Percentiles rank a stretch among this genome's conserved stretches.
These are phyloP conservation scores for Ogataea paraovalis DNA, from an alignment of 805 yeast genomes.

Conservation along the genomic window DNA sequence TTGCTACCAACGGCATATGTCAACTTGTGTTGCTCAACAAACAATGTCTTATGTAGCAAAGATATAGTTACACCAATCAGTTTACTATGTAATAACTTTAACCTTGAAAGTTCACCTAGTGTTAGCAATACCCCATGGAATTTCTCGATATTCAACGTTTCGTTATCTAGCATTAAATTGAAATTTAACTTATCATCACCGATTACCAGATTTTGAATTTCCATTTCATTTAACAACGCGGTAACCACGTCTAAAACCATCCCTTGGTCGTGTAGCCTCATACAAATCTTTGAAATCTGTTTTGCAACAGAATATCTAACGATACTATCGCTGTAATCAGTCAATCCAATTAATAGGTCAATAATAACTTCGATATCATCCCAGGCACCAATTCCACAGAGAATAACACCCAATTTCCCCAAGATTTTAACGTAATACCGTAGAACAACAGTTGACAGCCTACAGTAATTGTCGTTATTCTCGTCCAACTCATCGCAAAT, in stretches of 20 bases:
- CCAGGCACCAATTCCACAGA: conserved; percentile 27
- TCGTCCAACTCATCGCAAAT: conserved; percentile 13
- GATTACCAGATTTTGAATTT: conserved; percentile 15
- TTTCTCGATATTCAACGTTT: conserved; percentile 35
- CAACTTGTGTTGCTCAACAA: conserved; percentile 53
- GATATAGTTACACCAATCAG: conserved; percentile 28
- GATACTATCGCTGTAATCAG: conserved; percentile 47
- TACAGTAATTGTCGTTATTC: neutral
- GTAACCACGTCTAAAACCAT: conserved; percentile 39
- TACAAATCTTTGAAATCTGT: conserved; percentile 49
- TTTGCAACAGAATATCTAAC: conserved; percentile 67
- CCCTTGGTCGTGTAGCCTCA: conserved; percentile 29
- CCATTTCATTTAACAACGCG: conserved; percentile 33
- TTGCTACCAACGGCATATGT: conserved; percentile 58
- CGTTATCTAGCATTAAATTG: conserved; percentile 21
- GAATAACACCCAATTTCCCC: conserved; percentile 37
- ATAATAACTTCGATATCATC: conserved; percentile 45
- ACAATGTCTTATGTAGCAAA: conserved; percentile 44
- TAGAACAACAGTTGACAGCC: conserved; percentile 8
- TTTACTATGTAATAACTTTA: conserved; percentile 13
- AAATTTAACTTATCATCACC: neutral
- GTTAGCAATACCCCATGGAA: conserved; percentile 60
- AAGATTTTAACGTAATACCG: conserved; percentile 30
- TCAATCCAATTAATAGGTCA: conserved; percentile 40
- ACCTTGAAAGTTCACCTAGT: conserved; percentile 44